Conservation (phyloP, 2,329 filamentous ascomycete species). For the Aspergillus pseudoglaucus region DNA sequence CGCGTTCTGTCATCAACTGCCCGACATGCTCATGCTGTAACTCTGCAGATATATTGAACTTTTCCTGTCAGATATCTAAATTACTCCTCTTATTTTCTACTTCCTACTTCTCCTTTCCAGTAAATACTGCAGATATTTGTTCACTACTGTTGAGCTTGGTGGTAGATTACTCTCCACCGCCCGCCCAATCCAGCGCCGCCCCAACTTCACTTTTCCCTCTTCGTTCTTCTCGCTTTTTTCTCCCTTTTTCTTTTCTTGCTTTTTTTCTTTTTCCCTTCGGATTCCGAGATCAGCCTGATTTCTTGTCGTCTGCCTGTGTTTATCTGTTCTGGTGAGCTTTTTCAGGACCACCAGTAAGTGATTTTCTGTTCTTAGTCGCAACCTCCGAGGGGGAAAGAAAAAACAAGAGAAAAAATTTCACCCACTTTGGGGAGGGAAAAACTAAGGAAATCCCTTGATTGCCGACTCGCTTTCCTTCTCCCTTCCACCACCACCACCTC, state of each 20-base stretch:
- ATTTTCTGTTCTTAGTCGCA: no score
- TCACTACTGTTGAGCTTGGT: not conserved
- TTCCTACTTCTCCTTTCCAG: no score
- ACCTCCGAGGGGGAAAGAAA: not conserved
- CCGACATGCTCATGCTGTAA: no score
- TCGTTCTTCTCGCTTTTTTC: not conserved
- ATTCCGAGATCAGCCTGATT: not conserved
- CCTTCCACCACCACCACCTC: constrained; percentile 5
- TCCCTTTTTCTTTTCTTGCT: not conserved
- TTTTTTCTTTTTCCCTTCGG: not conserved
- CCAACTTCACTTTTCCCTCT: not conserved
- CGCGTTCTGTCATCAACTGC: no score
- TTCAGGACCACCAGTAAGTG: not conserved
- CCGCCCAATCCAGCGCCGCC: not conserved
- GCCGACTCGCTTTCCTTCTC: constrained; percentile 8
- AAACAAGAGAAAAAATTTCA: not conserved
- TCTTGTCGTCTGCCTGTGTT: not conserved
- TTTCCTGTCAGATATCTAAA: no score
- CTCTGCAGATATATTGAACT: no score
- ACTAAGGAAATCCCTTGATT: not conserved
- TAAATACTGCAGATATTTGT: no score
- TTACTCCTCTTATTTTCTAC: no score
- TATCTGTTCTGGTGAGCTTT: not conserved
- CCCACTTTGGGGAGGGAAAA: not conserved
- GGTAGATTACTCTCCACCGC: not conserved